Conservation (phyloP, 129 eudicot species). For the Sambucus nigra region DNA sequence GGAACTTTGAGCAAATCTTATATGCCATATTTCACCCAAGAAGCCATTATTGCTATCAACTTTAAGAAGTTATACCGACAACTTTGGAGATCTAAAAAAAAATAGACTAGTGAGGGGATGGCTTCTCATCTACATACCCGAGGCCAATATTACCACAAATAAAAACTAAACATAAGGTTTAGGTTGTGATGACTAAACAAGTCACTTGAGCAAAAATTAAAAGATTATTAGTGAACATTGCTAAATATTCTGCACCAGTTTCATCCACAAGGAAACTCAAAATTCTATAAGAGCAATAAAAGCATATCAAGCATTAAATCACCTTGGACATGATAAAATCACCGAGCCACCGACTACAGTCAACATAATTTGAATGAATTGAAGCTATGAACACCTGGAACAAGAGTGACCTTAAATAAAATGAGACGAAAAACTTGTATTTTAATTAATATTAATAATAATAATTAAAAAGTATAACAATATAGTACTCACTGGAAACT, state of each 20-base stretch:
- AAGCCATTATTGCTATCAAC: no score
- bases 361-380: constrained; percentile 88
- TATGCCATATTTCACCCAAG: background rate
- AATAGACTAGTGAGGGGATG: no score
- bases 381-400: constrained; percentile 75
- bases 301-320: constrained; percentile 9
- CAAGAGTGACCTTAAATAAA: constrained; percentile 7
- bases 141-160: background rate
- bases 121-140: background rate
- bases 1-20: background rate
- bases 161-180: background rate
- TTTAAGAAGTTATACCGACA: no score
- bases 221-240: background rate
- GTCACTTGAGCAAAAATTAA: background rate
- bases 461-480: background rate
- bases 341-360: constrained; percentile 97
- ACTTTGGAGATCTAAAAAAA: no score
- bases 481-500: constrained; percentile 80
- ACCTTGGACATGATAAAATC: constrained; percentile 96
- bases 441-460: background rate
- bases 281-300: background rate
- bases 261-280: background rate
- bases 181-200: background rate
- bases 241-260: background rate
- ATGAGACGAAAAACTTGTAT: constrained; percentile 4